Evolutionary conservation across 805 yeast species (phyloP), one percentile per base, ranked within the genome.

Genomic region (Kuraishia ogatae): DNA sequence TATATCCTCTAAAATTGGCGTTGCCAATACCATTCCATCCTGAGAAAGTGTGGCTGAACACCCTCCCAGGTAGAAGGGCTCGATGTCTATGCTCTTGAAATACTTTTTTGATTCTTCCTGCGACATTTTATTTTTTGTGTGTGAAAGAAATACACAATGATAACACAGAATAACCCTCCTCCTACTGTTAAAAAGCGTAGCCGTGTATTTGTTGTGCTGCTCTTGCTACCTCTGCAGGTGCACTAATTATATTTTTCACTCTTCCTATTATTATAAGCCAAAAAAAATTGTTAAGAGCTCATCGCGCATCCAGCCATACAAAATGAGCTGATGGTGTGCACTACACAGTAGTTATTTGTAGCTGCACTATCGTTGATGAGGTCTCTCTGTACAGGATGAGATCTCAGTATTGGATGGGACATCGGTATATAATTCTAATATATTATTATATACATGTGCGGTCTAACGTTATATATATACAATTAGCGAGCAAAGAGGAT

Each of bases 61-160:
- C 5, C 94, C 89, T 26, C 97, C 97, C 17, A 89, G 81, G 66
- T 89, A 94, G 62, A 92, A 84, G 17, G 99, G 98, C 53, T 82
- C 84, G 48, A 93, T 76, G 54, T 81, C 79, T 11, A 62, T 63
- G 58, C 76, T 71, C 55, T 67, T 71, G 60, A 74, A 80, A 21
- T 79, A 70, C 3, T 78, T 72, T 11, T 35, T 35, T 3, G 43
- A 8, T 35, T 35, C 43, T 17, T 35, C 56, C 70, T 74, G 39
- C 74, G 35, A 46, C 48, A 24, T 49, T 20, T 49, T 24, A 22
- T 48, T 23, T 48, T 48, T 26, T 28, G 29, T 26, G 35, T 49
- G 21, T 49, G 17, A n/a, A 48, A 48, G 11, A 23, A 20, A 17
- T 20, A 20, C 50, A 11, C n/a, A 26, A 21, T 21, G n/a, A 19